Base-by-base conservation (phyloP, 257 asterid species). In the Knoxia roxburghii region DNA sequence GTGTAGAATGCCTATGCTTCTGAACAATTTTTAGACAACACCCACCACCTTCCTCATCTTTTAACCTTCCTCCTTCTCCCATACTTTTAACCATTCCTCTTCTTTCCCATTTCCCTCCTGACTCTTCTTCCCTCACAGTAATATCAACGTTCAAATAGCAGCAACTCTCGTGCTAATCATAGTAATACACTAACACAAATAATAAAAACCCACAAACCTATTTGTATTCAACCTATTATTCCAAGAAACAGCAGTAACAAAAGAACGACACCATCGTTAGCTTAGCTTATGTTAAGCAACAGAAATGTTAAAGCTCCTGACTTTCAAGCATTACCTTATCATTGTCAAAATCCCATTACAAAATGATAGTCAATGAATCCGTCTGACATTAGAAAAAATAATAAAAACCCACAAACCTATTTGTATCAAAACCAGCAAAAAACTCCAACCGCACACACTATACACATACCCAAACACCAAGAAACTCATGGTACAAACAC, bases 301-400 rank as follows among this genome's bases (percentile, higher is more conserved):
- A 15, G 15, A 54, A 56, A 15, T 7, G 3, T 10, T 27, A 30
- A 56, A 56, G 35, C 35, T 27, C 27, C 60, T 13, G 20, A 27
- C 40, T 29, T 30, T 30, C 23, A 56, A 27, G 41, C 9, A 56
- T 56, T 30, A 10, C 14, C 8, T 11, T 55, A 39, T 6, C 32
- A 55, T n/a, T n/a, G n/a, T 55, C 37, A 20, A 61, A 61, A 61
- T 61, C 65, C 43, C 46, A 37, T 10, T 60, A 35, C 49, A 35
- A 54, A n/a, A 14, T 10, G 2, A 7, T 10, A 52, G 30, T 52
- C 58, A 52, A 12, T n/a, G 58, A n/a, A 35, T 7, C 65, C 15
- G 1, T 35, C 65, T 37, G 37, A 60, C 32, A 53, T 53, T 17
- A 53, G 6, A 3, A 53, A 53, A 53, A 56, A 56, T 6, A 56